These are phyloP conservation scores for Trichoderma endophyticum DNA, from an alignment of 2,329 filamentous ascomycete species.

Conservation along the genomic window DNA sequence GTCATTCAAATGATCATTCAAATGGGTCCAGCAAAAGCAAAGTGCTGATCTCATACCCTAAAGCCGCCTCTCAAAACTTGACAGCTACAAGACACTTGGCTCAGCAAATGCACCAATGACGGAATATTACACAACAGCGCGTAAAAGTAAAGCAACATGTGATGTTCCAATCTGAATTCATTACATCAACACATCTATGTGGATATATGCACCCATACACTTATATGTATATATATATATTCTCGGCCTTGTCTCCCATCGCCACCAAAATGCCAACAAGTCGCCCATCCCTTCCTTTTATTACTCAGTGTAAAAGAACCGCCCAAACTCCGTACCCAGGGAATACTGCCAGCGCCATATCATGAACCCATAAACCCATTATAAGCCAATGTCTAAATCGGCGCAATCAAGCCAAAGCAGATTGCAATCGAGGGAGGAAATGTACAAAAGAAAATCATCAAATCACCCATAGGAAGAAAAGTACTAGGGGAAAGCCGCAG, in stretches of 20 bases:
- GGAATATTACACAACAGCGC: neutral
- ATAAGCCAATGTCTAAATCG: neutral
- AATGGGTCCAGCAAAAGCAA: neutral
- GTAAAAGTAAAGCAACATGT: neutral
- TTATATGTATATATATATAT: neutral
- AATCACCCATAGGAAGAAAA: neutral
- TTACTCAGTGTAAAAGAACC: neutral
- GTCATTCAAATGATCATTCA: neutral
- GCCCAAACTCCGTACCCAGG: slow-evolving; percentile 1
- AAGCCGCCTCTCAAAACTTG: neutral
- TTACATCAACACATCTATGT: neutral
- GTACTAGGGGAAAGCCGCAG: neutral
- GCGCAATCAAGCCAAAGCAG: neutral
- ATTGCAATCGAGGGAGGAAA: neutral
- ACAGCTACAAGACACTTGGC: neutral
- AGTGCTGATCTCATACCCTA: neutral
- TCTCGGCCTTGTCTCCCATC: neutral
- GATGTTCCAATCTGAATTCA: neutral
- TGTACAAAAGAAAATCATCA: neutral
- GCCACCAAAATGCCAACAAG: neutral
- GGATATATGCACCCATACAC: neutral
- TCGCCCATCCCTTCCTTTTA: neutral
- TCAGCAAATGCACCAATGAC: neutral
- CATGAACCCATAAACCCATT: slow-evolving; percentile 6
- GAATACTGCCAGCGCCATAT: slow-evolving; percentile 1